Base-by-base conservation (phyloP, 1,284 basidiomycete species). In the Malassezia nana region DNA sequence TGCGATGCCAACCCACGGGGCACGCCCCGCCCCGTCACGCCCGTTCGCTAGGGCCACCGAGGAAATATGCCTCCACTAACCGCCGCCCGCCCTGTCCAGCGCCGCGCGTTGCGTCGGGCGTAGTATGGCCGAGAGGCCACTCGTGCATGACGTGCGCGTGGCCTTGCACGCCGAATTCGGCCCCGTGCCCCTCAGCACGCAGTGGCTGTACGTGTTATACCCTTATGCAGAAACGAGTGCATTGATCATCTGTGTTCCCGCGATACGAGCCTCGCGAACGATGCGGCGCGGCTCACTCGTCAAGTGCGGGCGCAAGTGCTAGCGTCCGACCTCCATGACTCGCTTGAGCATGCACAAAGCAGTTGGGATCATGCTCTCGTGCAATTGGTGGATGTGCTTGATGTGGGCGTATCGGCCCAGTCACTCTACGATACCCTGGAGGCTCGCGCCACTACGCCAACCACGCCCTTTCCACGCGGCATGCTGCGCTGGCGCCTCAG, bases 341-440 rank as follows among this genome's bases (percentile, higher is more conserved):
- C 54, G 26, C n/a, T 56, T 25, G 49, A 50, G 7, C 20, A 29
- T 20, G 53, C 15, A 3, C 16, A 28, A 2, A 42, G 18, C 13
- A 15, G 28, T 2, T 38, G 35, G 35, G 15, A 12, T 2, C 22
- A 26, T 22, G 49, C 32, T 22, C 22, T 56, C 2, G 26, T 56
- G 9, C 54, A 56, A 24, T 15, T 56, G 2, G 18, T 22, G 6
- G 35, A 24, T 10, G 33, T 56, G 28, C 32, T 38, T 1, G 54
- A 56, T 24, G 54, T 56, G 0, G 54, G 54, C 22, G 50, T 56
- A 3, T 46, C 54, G 8, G 49, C 48, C 15, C 49, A 51, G 26
- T 15, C 47, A 15, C 41, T 56, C 7, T 43, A 40, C 13, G 54
- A 56, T 25, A 35, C 44, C 4, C 25, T 49, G 3, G 12, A 44